These are phyloP conservation scores for Xerocomus cyaneibrunnescens DNA, from an alignment of 1,284 basidiomycete species.

Conservation along the genomic window DNA sequence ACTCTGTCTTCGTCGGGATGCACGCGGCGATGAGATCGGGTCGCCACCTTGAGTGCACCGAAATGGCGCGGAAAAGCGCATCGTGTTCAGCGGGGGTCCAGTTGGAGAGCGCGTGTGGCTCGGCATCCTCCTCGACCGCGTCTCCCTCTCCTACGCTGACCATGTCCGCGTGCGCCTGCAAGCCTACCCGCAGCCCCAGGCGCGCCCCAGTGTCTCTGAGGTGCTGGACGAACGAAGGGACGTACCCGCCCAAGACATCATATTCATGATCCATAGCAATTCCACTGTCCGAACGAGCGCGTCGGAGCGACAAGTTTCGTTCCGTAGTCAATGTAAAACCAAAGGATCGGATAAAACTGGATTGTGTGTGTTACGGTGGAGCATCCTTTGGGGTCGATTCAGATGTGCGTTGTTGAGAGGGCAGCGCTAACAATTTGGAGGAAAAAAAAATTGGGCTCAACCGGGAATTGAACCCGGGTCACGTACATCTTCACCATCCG, in stretches of 20 bases:
- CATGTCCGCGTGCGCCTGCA: not conserved
- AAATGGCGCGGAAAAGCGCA: constrained; percentile 58
- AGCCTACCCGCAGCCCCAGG: constrained; percentile 13
- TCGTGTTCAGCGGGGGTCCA: constrained; percentile 72
- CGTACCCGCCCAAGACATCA: constrained; percentile 22
- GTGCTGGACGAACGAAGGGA: constrained; percentile 30
- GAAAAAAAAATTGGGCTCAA: not conserved
- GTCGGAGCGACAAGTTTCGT: not conserved
- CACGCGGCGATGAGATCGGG: constrained; percentile 35
- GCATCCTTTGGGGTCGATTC: constrained; percentile 15
- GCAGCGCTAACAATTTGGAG: too few relatives aligned
- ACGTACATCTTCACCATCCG: constrained; percentile 25
- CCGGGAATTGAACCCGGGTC: constrained; percentile 44
- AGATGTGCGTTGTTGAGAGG: not conserved
- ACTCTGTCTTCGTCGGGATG: constrained; percentile 27
- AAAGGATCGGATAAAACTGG: not conserved
- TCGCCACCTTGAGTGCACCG: constrained; percentile 33
- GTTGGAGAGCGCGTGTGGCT: constrained; percentile 7
- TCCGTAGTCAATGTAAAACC: not conserved
- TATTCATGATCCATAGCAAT: constrained; percentile 15
- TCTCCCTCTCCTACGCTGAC: not conserved
- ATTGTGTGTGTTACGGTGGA: not conserved
- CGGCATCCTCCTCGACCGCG: not conserved
- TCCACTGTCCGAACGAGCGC: not conserved
- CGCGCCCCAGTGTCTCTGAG: constrained; percentile 26